A percentile compares a stretch with the other conserved stretches of the same genome.
Evolutionary conservation across 2,329 filamentous ascomycete species (phyloP).

Genomic region (Zymoseptoria brevis): DNA sequence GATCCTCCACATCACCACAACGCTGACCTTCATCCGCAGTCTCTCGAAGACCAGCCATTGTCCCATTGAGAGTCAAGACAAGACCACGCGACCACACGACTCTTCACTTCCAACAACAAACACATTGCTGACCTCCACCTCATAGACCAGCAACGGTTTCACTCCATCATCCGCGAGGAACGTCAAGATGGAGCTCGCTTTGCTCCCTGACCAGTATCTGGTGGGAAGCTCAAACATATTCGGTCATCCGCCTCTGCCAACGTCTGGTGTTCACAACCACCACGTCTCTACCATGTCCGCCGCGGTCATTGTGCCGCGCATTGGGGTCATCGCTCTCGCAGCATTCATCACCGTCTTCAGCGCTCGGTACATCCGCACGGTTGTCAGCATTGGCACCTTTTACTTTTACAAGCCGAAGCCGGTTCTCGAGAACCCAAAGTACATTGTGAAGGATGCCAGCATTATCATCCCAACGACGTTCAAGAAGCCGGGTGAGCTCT

Average conservation of each 20-base stretch:
- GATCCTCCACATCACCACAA: neutral
- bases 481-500: conserved; percentile 23
- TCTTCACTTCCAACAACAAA: neutral
- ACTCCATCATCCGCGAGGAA: neutral
- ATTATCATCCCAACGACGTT: conserved; percentile 31
- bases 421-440: conserved; percentile 19
- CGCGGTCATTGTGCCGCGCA: neutral
- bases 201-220: neutral
- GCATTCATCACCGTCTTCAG: conserved; percentile 14
- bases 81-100: no score
- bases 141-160: neutral
- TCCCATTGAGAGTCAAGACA: neutral
- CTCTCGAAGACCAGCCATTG: neutral
- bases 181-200: neutral
- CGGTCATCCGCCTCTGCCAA: neutral
- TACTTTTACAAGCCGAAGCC: conserved; percentile 23
- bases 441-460: conserved; percentile 22
- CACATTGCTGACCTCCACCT: neutral
- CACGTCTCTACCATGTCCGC: neutral
- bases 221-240: neutral
- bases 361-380: conserved; percentile 23
- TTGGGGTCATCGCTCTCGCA: neutral
- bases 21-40: neutral
- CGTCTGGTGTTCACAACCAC: neutral
- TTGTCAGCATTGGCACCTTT: conserved; percentile 26